These are phyloP conservation scores for Mycena maculata DNA, from an alignment of 768 basidiomycete genomes.

Conservation along the genomic window DNA sequence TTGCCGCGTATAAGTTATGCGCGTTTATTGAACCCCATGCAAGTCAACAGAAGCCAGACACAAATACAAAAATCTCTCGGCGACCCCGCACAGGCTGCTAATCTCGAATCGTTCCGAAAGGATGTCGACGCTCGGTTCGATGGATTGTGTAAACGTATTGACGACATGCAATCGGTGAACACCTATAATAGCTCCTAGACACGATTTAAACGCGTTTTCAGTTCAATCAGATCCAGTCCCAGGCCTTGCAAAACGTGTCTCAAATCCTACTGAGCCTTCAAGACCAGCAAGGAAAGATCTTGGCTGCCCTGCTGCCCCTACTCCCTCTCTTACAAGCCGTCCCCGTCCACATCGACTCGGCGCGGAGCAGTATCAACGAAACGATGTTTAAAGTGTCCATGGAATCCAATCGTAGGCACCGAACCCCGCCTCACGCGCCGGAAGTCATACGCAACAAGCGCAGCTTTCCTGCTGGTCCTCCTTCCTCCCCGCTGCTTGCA, in stretches of 20 bases:
- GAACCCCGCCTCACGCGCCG: conserved; percentile 6
- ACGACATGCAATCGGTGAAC: conserved; percentile 64
- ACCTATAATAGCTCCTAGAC: not conserved
- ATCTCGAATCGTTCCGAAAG: conserved; percentile 54
- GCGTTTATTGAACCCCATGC: conserved; percentile 28
- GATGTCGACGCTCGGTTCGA: conserved; percentile 57
- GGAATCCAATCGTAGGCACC: conserved; percentile 13
- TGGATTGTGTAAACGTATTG: conserved; percentile 64
- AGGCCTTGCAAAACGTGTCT: conserved; percentile 62
- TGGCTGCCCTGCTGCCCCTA: conserved; percentile 67
- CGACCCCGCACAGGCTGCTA: conserved; percentile 60
- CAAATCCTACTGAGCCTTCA: conserved; percentile 70
- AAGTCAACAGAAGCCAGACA: conserved; percentile 74
- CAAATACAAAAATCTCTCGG: conserved; percentile 71
- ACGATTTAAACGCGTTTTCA: conserved; percentile 33
- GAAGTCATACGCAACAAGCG: conserved; percentile 31
- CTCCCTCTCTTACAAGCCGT: conserved; percentile 70
- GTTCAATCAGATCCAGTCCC: conserved; percentile 61
- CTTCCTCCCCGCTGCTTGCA: conserved; percentile 19
- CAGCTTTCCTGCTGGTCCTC: conserved; percentile 22
- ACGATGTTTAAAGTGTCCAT: conserved; percentile 37
- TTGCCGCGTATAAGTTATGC: conserved; percentile 30
- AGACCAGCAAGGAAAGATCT: conserved; percentile 68
- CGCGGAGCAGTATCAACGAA: conserved; percentile 49
- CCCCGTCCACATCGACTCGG: conserved; percentile 65